Evolutionary conservation across 2,329 filamentous ascomycete genomes (phyloP).

Genomic region (Sordariomycetes sp.): DNA sequence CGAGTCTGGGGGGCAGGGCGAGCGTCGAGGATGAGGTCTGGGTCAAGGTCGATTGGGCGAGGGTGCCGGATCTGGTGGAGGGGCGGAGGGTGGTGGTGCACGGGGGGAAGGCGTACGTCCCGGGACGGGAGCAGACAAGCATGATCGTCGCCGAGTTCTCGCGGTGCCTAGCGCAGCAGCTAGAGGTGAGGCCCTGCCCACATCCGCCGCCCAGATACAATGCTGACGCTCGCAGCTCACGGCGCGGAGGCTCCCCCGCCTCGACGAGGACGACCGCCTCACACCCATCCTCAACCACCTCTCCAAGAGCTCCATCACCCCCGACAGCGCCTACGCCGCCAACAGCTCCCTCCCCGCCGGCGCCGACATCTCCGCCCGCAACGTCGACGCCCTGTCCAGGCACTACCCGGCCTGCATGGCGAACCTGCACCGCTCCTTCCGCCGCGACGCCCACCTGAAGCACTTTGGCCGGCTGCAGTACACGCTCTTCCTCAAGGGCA

Average conservation of each 20-base stretch:
- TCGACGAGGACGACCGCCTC: constrained; percentile 93
- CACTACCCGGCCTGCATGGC: constrained; percentile 93
- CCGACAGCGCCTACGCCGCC: constrained; percentile 64
- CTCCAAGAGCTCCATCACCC: constrained; percentile 91
- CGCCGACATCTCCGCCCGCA: constrained; percentile 60
- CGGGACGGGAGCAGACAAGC: constrained; percentile 71
- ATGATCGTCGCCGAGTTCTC: constrained; percentile 86
- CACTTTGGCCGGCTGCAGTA: constrained; percentile 91
- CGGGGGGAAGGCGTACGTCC: constrained; percentile 81
- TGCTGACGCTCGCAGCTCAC: constrained; percentile 47
- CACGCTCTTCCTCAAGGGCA: constrained; percentile 90
- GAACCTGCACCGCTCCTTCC: constrained; percentile 72
- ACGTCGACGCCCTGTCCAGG: constrained; percentile 65
- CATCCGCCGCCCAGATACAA: neutral
- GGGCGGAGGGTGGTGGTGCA: constrained; percentile 61
- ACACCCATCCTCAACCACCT: constrained; percentile 57
- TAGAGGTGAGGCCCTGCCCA: constrained; percentile 48
- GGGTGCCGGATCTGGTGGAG: constrained; percentile 83
- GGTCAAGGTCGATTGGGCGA: constrained; percentile 96
- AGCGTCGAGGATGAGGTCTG: constrained; percentile 57
- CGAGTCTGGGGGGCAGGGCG: constrained; percentile 20
- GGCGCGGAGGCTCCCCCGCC: constrained; percentile 74
- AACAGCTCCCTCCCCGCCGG: constrained; percentile 52
- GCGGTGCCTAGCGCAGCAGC: constrained; percentile 60
- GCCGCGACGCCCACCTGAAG: constrained; percentile 82